Base-by-base conservation (phyloP, 768 basidiomycete species). In the Lentinula sp. region DNA sequence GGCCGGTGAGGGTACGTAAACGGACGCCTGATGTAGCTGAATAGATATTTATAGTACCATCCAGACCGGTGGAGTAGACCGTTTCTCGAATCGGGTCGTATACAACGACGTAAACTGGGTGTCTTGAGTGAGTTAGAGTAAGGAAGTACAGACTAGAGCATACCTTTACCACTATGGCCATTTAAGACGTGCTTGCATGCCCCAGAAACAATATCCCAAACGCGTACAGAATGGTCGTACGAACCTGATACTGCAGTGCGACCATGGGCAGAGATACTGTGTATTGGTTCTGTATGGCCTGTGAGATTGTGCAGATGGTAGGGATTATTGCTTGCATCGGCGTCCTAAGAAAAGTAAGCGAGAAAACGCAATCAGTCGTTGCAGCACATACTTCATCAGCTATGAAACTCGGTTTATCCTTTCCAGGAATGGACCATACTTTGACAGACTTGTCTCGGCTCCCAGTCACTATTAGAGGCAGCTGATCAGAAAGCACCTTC, bases 31-130 rank as follows among this genome's bases (percentile, higher is more conserved):
- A 92, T 54, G 80, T 82, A 37, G 95, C 78, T 67, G 91, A 89
- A 97, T 97, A 99, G 37, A 99, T 85, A 53, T 92, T 91, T 63
- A 98, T 95, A 1, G 93, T 95, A 49, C 93, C 91, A 72, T 98
- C 96, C 95, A 98, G 96, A 4, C 95, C 97, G 6, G 96, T 96
- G 2, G 97, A 98, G 66, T 93, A 95, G 28, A 93, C 93, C 70
- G 95, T 91, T 58, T 93, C 86, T n/a, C 95, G 91, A 2, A 10
- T 18, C 2, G 55, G 55, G 55, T 57, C 55, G 55, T 39, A 43
- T 10, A 53, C 41, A 18, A 61, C 8, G 53, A 18, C 54, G 39
- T 43, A 69, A 76, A 51, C 94, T 57, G 28, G 36, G 28, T 23
- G 23, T 4, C 4, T 5, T 37, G 15, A n/a, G n/a, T 39, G 36